Conservation (phyloP, 2,329 filamentous ascomycete genomes). For the Chrysosporium keratinophilum region DNA sequence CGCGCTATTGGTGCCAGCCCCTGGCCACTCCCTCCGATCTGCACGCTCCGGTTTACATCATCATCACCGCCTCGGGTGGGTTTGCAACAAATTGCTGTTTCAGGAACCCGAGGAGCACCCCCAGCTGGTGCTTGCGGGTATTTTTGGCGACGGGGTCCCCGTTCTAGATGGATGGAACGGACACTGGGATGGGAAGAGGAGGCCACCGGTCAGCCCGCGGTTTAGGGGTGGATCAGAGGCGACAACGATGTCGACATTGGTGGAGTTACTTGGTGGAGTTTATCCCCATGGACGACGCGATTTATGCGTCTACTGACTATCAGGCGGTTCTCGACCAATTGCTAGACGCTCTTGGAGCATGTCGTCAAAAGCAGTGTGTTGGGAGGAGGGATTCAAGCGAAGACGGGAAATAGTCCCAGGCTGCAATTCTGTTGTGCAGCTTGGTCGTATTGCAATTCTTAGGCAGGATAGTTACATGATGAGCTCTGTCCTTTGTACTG, state of each 20-base stretch:
- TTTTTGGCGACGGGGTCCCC: slow-evolving; percentile 5
- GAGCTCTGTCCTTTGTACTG: no score
- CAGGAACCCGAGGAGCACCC: background rate
- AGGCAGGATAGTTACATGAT: no score
- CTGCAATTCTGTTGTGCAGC: background rate
- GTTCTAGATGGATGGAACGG: background rate
- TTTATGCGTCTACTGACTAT: no score
- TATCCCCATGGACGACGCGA: no score
- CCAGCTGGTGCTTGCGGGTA: background rate
- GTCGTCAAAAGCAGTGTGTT: background rate
- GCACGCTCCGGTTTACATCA: slow-evolving; percentile 1
- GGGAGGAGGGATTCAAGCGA: background rate
- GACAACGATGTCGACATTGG: background rate
- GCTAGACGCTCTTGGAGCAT: background rate
- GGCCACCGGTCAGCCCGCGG: slow-evolving; percentile 4
- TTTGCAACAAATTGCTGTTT: slow-evolving; percentile 2
- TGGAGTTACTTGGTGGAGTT: no score
- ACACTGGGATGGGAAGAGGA: background rate
- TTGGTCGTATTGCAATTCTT: no score
- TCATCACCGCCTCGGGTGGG: background rate
- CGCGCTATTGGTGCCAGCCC: slow-evolving; percentile 1
- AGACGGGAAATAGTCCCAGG: background rate
- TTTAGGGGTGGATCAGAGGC: background rate
- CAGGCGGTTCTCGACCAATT: background rate
- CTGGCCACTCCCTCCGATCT: background rate